Conservation (phyloP, 2,329 filamentous ascomycete genomes). For the Xylaria sp. region DNA sequence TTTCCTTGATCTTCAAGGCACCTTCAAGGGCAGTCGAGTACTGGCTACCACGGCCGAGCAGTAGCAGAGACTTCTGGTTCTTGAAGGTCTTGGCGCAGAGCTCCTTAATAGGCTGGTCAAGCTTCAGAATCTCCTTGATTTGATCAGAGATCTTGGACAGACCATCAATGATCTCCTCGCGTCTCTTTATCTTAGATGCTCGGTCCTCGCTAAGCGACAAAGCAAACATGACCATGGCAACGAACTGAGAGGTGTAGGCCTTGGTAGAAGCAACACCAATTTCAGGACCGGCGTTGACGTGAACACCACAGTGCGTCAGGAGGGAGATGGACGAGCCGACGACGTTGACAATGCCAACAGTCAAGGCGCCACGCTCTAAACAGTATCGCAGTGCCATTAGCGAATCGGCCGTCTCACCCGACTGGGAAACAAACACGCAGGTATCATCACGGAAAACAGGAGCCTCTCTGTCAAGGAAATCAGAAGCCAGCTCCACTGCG, state of each 20-base stretch:
- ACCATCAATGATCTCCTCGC: constrained; percentile 96
- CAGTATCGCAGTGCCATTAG: constrained; percentile 98
- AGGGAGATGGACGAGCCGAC: constrained; percentile 99
- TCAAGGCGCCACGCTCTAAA: constrained; percentile 95
- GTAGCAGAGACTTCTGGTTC: constrained; percentile 94
- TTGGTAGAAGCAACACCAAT: constrained; percentile 99
- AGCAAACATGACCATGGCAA: constrained; percentile 99
- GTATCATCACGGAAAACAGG: constrained; percentile 99
- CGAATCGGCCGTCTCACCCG: constrained; percentile 97
- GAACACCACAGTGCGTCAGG: constrained; percentile 98
- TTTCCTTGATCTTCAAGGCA: constrained; percentile 99
- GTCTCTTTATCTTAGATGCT: constrained; percentile 89
- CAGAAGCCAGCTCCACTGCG: constrained; percentile 93
- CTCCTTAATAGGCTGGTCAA: constrained; percentile 93
- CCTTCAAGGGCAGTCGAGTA: constrained; percentile 97
- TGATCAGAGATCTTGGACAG: constrained; percentile 87
- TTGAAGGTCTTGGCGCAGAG: constrained; percentile 93
- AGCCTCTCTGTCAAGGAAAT: constrained; percentile 96
- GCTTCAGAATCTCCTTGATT: constrained; percentile 90
- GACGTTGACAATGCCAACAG: constrained; percentile 98
- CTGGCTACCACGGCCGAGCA: constrained; percentile 94
- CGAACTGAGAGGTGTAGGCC: constrained; percentile 98
- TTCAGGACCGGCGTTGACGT: constrained; percentile 98
- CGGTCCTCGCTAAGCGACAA: constrained; percentile 96
- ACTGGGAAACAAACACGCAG: constrained; percentile 98